Percentiles rank a stretch among this genome's conserved stretches.
These are phyloP conservation scores for Trichothecium sympodiale DNA, from an alignment of 2,329 filamentous ascomycete species.

Conservation along the genomic window DNA sequence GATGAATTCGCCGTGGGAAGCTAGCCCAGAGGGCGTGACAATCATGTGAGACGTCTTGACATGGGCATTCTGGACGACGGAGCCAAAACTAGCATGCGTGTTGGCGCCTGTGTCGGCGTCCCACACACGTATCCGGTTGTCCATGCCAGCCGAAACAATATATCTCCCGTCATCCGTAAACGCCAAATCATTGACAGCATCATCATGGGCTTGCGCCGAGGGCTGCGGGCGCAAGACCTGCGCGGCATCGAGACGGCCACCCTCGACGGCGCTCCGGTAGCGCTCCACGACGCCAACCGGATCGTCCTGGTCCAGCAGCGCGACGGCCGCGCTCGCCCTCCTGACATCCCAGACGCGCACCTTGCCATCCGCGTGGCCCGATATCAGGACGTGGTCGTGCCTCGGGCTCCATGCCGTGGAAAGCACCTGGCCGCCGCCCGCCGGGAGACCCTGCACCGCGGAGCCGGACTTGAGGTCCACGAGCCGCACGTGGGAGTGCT, in stretches of 20 bases:
- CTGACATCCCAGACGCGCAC: conserved; percentile 83
- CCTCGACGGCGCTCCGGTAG: conserved; percentile 19
- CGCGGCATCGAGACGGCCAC: conserved; percentile 16
- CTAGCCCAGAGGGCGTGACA: conserved; percentile 15
- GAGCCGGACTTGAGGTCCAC: conserved; percentile 79
- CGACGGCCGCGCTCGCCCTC: conserved; percentile 64
- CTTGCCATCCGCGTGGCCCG: conserved; percentile 74
- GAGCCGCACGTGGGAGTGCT: conserved; percentile 72
- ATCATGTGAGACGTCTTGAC: conserved; percentile 52
- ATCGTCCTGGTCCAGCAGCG: conserved; percentile 75
- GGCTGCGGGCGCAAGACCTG: conserved; percentile 28
- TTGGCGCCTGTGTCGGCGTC: conserved; percentile 71
- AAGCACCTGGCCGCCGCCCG: conserved; percentile 56
- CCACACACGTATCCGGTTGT: conserved; percentile 81
- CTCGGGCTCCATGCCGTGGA: conserved; percentile 73
- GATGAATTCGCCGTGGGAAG: conserved; percentile 40
- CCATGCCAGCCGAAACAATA: conserved; percentile 72
- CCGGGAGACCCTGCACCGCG: conserved; percentile 56
- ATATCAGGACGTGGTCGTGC: conserved; percentile 68
- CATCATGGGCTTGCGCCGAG: conserved; percentile 59
- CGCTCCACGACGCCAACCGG: conserved; percentile 52
- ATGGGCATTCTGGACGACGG: conserved; percentile 63
- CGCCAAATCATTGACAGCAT: conserved; percentile 70
- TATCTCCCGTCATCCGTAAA: conserved; percentile 75
- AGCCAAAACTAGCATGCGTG: conserved; percentile 79